Conservation (phyloP, 768 basidiomycete species). For the Boletus rubroflammeus region DNA sequence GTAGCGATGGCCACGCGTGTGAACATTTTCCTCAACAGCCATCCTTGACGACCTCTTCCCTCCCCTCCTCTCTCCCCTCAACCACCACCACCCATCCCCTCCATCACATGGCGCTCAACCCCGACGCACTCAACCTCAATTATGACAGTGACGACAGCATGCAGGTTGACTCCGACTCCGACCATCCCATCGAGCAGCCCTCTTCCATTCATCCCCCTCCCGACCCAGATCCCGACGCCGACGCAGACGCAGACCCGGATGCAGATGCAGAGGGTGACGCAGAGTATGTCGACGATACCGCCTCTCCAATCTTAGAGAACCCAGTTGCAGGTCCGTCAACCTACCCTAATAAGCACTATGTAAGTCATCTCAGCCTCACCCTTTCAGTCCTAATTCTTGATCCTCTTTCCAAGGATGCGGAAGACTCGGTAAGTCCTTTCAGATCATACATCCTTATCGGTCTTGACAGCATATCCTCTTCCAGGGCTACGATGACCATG, state of each 20-base stretch:
- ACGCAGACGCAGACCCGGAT: conserved; percentile 55
- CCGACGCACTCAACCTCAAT: conserved; percentile 49
- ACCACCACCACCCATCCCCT: conserved; percentile 30
- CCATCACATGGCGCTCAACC: conserved; percentile 34
- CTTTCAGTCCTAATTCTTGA: not conserved
- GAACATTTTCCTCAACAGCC: conserved; percentile 40
- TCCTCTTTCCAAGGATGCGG: conserved; percentile 21
- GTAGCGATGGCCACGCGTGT: conserved; percentile 41
- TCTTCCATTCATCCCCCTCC: conserved; percentile 18
- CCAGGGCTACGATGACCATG: conserved; percentile 55
- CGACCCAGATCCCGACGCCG: conserved; percentile 47
- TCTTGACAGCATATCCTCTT: conserved; percentile 39
- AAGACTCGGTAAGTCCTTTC: conserved; percentile 29
- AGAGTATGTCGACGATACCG: conserved; percentile 37
- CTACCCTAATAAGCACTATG: conserved; percentile 57
- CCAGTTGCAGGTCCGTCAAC: conserved; percentile 39
- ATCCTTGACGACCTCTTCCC: conserved; percentile 39
- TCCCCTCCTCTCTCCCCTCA: conserved; percentile 34
- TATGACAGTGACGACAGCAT: conserved; percentile 58
- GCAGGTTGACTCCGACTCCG: conserved; percentile 65
- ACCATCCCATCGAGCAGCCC: conserved; percentile 21
- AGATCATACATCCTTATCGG: conserved; percentile 7
- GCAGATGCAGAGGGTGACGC: conserved; percentile 41
- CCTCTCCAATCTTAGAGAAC: conserved; percentile 36
- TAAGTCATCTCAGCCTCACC: conserved; percentile 35